Conservation (phyloP, 106 monocot species). For the Phalaenopsis equestris region DNA sequence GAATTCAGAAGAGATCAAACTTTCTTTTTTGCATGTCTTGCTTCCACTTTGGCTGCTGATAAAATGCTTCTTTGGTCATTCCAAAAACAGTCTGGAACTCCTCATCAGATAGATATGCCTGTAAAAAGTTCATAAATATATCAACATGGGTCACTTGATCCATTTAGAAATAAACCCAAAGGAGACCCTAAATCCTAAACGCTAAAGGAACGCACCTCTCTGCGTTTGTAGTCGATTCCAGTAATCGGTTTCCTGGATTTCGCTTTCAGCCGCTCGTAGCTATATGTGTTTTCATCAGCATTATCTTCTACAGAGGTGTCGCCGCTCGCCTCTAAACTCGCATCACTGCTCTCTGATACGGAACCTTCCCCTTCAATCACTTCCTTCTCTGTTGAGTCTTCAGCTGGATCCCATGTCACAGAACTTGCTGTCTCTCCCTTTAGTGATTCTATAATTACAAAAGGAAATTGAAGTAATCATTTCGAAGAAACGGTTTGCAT, state of each 20-base stretch:
- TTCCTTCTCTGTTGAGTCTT: conserved; percentile 21
- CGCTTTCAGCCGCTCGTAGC: conserved; percentile 70
- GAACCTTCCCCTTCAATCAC: conserved; percentile 13
- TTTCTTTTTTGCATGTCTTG: conserved; percentile 91
- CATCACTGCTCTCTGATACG: conserved; percentile 25
- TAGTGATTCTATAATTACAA: not conserved
- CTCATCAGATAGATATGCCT: conserved; percentile 73
- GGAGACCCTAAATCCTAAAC: not conserved
- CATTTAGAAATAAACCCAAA: not conserved
- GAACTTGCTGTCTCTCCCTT: conserved; percentile 20
- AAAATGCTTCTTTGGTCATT: conserved; percentile 68
- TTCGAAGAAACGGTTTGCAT: too few relatives aligned
- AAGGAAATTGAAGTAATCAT: not conserved
- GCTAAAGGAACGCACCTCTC: conserved; percentile 48
- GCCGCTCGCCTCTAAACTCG: conserved; percentile 28
- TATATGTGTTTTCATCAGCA: conserved; percentile 46
- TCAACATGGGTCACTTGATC: not conserved
- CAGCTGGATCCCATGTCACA: conserved; percentile 17
- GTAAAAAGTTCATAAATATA: not conserved
- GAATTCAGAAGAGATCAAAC: conserved; percentile 62
- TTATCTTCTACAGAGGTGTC: conserved; percentile 21
- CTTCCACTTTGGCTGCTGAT: conserved; percentile 89
- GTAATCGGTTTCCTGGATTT: conserved; percentile 63
- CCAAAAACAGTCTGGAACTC: conserved; percentile 75
- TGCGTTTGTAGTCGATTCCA: conserved; percentile 74